phyloP scores from a whole-genome alignment of 257 asterid genomes.

The Cruciata laevipes region DNA sequence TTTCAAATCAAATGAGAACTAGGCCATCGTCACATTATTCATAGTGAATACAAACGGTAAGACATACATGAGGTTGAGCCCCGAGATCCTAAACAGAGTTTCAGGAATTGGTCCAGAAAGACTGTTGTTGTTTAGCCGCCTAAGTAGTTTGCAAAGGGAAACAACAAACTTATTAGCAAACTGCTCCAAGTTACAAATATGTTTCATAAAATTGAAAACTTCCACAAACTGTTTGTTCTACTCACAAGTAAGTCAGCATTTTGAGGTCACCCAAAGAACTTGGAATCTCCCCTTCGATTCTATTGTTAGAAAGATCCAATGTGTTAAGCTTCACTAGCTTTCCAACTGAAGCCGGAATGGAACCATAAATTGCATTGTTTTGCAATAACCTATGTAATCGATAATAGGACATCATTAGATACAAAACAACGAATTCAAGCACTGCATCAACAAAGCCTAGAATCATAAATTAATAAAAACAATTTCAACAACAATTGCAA shows the following conservation, averaged over 20 bases:
- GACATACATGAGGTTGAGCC: conserved; percentile 82
- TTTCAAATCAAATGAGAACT: not conserved
- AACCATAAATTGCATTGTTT: conserved; percentile 76
- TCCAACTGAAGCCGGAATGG: conserved; percentile 67
- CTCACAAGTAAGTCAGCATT: conserved; percentile 86
- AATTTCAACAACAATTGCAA: not conserved
- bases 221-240: conserved; percentile 16
- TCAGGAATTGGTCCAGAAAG: conserved; percentile 67
- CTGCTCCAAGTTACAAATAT: not conserved
- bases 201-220: not conserved
- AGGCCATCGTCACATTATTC: not conserved
- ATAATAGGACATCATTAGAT: not conserved
- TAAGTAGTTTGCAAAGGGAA: conserved; percentile 44
- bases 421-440: not conserved
- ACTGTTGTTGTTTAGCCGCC: conserved; percentile 96
- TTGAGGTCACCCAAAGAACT: conserved; percentile 55
- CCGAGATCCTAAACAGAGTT: conserved; percentile 48
- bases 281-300: conserved; percentile 64
- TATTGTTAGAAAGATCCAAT: conserved; percentile 81
- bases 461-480: not conserved
- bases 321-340: conserved; percentile 72
- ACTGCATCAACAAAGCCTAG: not conserved
- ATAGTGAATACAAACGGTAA: conserved; percentile 1
- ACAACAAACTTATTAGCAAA: conserved; percentile 14
- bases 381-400: conserved; percentile 64